phyloP scores from a whole-genome alignment of 2,329 filamentous ascomycete genomes.

The Ophiostoma sp. region DNA sequence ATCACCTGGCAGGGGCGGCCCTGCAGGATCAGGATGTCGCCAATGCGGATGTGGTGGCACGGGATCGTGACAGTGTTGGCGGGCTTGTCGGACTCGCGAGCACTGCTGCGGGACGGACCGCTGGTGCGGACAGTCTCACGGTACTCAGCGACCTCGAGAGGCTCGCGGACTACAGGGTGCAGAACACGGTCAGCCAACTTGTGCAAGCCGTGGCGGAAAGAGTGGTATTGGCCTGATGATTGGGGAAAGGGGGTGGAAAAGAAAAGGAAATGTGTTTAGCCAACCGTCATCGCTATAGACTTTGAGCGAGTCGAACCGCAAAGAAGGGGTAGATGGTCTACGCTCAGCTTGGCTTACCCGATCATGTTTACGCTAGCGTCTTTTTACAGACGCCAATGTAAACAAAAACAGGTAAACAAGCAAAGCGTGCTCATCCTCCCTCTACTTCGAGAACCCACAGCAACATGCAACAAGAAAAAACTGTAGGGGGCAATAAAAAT shows the following conservation, averaged over 20 bases:
- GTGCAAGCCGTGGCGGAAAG: constrained; percentile 51
- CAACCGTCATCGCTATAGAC: constrained; percentile 23
- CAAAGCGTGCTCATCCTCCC: neutral
- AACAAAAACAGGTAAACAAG: neutral
- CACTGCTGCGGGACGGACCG: constrained; percentile 28
- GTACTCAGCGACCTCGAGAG: constrained; percentile 45
- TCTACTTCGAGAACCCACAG: constrained; percentile 9
- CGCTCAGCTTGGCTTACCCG: neutral
- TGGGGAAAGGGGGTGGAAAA: neutral
- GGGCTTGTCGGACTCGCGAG: constrained; percentile 35
- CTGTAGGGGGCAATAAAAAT: neutral
- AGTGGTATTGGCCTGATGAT: constrained; percentile 52
- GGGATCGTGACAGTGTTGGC: constrained; percentile 95
- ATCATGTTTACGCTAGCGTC: neutral
- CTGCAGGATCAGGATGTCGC: constrained; percentile 97
- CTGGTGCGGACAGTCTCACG: constrained; percentile 38
- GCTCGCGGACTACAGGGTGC: constrained; percentile 46
- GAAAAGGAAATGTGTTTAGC: constrained; percentile 19
- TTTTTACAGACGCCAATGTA: neutral
- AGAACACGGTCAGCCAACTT: constrained; percentile 53
- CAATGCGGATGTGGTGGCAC: constrained; percentile 98
- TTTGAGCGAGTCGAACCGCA: constrained; percentile 22
- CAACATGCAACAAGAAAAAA: constrained; percentile 11
- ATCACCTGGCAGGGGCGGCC: constrained; percentile 99
- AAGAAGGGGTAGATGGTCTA: neutral